These are phyloP conservation scores for Pestalotiopsis fici DNA, from an alignment of 2,329 filamentous ascomycete genomes.

Conservation along the genomic window DNA sequence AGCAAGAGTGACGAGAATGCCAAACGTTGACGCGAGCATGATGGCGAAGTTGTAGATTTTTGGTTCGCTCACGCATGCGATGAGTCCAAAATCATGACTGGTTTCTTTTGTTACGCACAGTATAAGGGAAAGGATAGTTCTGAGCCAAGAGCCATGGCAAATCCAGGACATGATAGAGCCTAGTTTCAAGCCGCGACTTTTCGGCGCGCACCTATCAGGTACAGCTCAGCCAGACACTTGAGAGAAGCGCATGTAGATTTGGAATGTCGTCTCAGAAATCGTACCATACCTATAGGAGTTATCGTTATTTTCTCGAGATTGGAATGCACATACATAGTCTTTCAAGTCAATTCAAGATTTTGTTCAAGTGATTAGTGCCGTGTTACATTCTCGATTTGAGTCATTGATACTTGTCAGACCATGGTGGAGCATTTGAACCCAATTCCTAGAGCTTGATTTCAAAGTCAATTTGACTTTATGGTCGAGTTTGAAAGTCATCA, in stretches of 20 bases:
- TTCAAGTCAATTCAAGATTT: too few relatives aligned
- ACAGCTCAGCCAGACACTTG: neutral
- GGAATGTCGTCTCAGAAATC: neutral
- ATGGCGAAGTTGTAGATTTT: neutral
- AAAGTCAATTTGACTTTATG: too few relatives aligned
- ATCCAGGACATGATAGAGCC: neutral
- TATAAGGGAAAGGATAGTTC: neutral
- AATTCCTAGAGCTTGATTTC: neutral
- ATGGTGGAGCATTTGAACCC: too few relatives aligned
- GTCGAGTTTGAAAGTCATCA: too few relatives aligned
- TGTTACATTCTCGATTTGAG: too few relatives aligned
- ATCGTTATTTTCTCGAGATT: neutral
- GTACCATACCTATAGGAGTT: constrained; percentile 1
- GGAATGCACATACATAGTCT: neutral
- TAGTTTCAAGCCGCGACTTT: neutral
- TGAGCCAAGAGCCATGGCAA: neutral
- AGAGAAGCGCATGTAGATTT: neutral
- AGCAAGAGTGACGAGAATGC: neutral
- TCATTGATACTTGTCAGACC: too few relatives aligned
- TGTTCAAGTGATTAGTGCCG: too few relatives aligned
- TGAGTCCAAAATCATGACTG: neutral
- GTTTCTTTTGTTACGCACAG: neutral
- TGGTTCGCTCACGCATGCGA: neutral
- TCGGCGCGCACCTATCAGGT: neutral
- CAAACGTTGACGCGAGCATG: neutral